These are phyloP conservation scores for Epichloe elymi DNA, from an alignment of 2,329 filamentous ascomycete genomes.

Conservation along the genomic window DNA sequence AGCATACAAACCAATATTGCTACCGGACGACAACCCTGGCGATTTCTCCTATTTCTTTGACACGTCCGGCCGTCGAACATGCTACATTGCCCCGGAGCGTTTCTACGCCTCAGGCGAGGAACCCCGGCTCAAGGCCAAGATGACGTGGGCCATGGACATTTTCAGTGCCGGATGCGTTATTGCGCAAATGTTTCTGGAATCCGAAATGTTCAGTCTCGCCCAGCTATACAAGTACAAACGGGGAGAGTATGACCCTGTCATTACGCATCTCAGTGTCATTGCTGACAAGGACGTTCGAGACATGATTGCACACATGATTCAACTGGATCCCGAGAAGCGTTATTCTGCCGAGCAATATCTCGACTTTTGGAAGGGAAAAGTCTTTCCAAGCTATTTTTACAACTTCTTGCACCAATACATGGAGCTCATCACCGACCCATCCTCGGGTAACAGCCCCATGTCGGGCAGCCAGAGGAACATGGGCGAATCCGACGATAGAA, in stretches of 20 bases:
- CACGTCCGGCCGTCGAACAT: constrained; percentile 78
- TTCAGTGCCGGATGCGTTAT: constrained; percentile 97
- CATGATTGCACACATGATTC: constrained; percentile 91
- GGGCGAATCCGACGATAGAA: constrained; percentile 82
- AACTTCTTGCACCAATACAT: constrained; percentile 96
- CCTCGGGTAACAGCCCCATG: constrained; percentile 60
- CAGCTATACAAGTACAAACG: constrained; percentile 91
- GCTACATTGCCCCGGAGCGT: constrained; percentile 87
- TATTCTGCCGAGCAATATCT: constrained; percentile 92
- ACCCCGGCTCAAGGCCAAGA: constrained; percentile 43
- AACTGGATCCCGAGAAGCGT: constrained; percentile 78
- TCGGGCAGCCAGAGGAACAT: constrained; percentile 56
- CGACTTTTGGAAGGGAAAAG: constrained; percentile 80
- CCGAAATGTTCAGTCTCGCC: constrained; percentile 93
- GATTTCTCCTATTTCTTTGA: constrained; percentile 99
- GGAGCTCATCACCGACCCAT: constrained; percentile 85
- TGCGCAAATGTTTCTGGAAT: constrained; percentile 87
- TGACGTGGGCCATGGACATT: constrained; percentile 93
- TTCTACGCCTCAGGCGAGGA: constrained; percentile 63
- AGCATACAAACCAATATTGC: constrained; percentile 82
- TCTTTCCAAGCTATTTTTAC: constrained; percentile 95
- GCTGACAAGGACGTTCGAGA: constrained; percentile 77
- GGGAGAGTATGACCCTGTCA: constrained; percentile 80
- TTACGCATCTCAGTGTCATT: constrained; percentile 71
- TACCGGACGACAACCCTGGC: constrained; percentile 92